Base-by-base conservation (phyloP, 345 rosid genomes). In the Aurinia saxatilis region DNA sequence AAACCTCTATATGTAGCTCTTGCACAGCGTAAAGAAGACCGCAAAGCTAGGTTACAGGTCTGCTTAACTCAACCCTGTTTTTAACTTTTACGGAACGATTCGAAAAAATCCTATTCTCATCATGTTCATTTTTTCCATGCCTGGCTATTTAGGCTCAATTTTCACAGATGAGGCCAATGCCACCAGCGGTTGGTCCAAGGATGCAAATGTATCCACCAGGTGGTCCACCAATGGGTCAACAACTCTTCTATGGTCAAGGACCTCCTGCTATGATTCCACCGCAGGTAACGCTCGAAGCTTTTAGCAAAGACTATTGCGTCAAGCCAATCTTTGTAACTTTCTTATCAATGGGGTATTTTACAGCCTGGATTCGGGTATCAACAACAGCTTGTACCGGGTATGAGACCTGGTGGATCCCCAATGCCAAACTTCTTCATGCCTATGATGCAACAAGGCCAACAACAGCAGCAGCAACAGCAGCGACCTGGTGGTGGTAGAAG, bases 361-460 rank as follows among this genome's bases (percentile, higher is more conserved):
- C 79, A 89, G 98, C 84, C 98, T 66, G 97, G 96, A 59, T 92
- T 78, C 65, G 98, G 97, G 48, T 89, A 89, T 77, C 98, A 92
- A 66, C 98, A 85, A 80, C 97, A 89, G 79, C 90, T 89, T 44
- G 86, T 89, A 50, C 95, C 95, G 37, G 98, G 96, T 8, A 87
- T 92, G 96, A 80, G 93, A 70, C 95, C 91, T 41, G 90, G 87
- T 53, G 90, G 78, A 8, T 78, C 71, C 45, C 97, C 90, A 17
- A 80, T 87, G 84, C 84, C 86, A 15, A 90, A 87, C 73, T 90
- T 81, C 81, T 84, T 80, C 74, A 77, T 88, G 80, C 98, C 96
- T 5, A 88, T 91, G 95, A 95, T 83, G 71, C 98, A 81, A 75
- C 95, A 86, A 90, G 98, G 83, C 65, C 98, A 82, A 67, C 98